Evolutionary conservation across 2,329 filamentous ascomycete genomes (phyloP), one percentile per base, ranked within the genome.

Genomic region (Ciborinia camelliae): DNA sequence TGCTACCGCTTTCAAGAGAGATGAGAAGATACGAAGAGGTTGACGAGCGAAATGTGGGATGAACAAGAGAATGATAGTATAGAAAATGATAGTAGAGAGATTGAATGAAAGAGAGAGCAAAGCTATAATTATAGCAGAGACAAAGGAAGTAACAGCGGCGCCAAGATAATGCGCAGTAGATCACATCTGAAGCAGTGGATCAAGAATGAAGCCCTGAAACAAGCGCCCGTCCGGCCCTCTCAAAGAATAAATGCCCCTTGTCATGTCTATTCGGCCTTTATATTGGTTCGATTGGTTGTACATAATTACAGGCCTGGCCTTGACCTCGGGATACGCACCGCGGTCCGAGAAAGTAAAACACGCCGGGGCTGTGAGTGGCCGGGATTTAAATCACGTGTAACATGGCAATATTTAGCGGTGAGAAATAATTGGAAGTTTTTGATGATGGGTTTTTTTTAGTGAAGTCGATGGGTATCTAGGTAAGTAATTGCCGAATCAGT

Each of bases 171-270:
- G 60, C 50, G 55, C 30, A 47, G 60, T 23, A 63, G 50, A 63
- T 63, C 50, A 57, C 60, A 62, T 47, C 52, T 63, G 39, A 62
- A 53, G 59, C 59, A 62, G 55, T 37, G 47, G 59, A 54, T 18
- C 23, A 10, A 58, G 32, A 7, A 48, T 57, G 52, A 63, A 63
- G 50, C 61, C 54, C 26, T 63, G 61, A 58, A 63, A 63, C 61
- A 63, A 58, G 61, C 61, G 52, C 61, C 41, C 30, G 45, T 48
- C 47, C 55, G 55, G 41, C n/a, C 55, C 54, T 35, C 41, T 35
- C 55, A 57, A 57, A 45, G 26, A 45, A 28, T 35, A 58, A 28
- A 32, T 18, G 6, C 54, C 39, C 54, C 54, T 45, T 58, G 54
- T 4, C 45, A 45, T 58, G 20, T 32, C 20, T 6, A 37, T 48